phyloP scores from a whole-genome alignment of 2,329 filamentous ascomycete genomes.

The Colletotrichum chlorophyti region DNA sequence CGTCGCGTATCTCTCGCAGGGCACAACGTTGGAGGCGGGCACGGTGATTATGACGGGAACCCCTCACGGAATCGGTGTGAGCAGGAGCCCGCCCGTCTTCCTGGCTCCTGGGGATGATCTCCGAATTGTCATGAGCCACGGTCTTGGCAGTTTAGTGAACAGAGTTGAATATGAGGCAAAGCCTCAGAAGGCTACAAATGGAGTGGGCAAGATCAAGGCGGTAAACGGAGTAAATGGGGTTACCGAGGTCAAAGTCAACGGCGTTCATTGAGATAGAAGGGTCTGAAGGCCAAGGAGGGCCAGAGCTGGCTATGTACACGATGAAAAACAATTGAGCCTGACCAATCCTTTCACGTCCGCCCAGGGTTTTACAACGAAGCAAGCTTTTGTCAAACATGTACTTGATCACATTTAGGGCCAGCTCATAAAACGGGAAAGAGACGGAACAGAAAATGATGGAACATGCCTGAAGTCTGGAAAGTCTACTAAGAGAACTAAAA shows the following conservation, averaged over 20 bases:
- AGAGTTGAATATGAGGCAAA: constrained; percentile 21
- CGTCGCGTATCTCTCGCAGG: constrained; percentile 33
- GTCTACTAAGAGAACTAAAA: no score
- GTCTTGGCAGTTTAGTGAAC: constrained; percentile 33
- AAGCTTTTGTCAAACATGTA: no score
- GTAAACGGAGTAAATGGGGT: constrained; percentile 16
- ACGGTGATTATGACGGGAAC: constrained; percentile 38
- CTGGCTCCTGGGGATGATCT: constrained; percentile 28
- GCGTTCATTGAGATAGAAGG: neutral
- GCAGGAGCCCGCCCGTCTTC: constrained; percentile 30
- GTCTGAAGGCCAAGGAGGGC: neutral
- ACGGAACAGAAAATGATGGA: no score
- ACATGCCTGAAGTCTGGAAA: no score
- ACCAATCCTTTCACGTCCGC: no score
- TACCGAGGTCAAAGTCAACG: constrained; percentile 3
- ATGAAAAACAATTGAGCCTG: no score
- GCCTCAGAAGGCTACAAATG: neutral
- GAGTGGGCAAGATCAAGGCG: neutral
- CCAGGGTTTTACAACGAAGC: no score
- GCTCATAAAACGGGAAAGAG: no score
- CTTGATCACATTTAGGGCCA: no score
- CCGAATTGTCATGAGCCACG: constrained; percentile 30
- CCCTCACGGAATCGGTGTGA: constrained; percentile 33
- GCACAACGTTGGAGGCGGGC: constrained; percentile 34
- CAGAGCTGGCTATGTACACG: no score